These are phyloP conservation scores for Pisolithus orientalis DNA, from an alignment of 768 basidiomycete genomes.

Conservation along the genomic window DNA sequence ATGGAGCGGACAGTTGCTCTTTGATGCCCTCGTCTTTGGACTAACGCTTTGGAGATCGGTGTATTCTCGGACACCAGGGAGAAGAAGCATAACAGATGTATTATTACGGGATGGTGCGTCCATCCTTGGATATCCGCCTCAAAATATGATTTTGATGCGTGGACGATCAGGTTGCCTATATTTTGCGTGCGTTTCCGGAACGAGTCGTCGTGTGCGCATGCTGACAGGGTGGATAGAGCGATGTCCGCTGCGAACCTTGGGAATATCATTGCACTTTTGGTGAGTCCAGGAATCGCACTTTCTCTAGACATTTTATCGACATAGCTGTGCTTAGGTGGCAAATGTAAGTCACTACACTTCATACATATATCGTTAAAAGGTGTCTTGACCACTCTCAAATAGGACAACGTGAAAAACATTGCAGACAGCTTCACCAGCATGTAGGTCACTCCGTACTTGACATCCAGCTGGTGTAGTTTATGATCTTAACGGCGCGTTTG, in stretches of 20 bases:
- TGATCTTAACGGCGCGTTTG: not conserved
- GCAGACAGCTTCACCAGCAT: not conserved
- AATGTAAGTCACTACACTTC: conserved; percentile 2
- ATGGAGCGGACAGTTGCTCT: conserved; percentile 11
- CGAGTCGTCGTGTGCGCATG: not conserved
- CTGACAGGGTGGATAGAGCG: conserved; percentile 1
- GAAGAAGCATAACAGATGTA: conserved; percentile 7
- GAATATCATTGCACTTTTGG: conserved; percentile 10
- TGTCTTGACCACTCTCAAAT: not conserved
- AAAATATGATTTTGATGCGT: not conserved
- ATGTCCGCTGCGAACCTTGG: conserved; percentile 5
- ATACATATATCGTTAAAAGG: too few species aligned
- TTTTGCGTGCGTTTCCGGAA: conserved; percentile 9
- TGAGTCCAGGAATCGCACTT: not conserved
- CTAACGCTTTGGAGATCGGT: conserved; percentile 14
- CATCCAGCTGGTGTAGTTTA: not conserved
- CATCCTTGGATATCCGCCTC: not conserved
- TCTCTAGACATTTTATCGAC: not conserved
- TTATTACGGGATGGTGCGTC: conserved; percentile 12
- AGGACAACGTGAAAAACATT: not conserved
- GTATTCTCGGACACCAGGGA: conserved; percentile 1
- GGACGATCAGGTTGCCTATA: conserved; percentile 9
- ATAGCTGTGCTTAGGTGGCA: not conserved
- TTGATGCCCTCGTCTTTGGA: conserved; percentile 16
- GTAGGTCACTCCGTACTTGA: not conserved